These are phyloP conservation scores for Tagetes patula DNA, from an alignment of 129 eudicot species.

Conservation along the genomic window DNA sequence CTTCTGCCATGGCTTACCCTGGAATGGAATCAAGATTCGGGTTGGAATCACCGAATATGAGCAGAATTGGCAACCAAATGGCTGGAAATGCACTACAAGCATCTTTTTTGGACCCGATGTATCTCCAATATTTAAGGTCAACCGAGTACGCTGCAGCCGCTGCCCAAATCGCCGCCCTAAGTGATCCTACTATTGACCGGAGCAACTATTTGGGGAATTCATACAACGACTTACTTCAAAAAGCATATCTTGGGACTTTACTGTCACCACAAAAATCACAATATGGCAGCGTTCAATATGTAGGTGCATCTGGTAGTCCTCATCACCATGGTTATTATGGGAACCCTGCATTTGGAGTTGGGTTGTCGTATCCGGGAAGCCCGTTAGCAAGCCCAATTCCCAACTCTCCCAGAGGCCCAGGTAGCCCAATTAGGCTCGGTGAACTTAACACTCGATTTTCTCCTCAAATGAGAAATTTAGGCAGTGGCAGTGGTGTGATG, in stretches of 20 bases:
- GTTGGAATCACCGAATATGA: conserved; percentile 53
- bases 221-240: conserved; percentile 70
- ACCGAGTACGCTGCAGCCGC: conserved; percentile 76
- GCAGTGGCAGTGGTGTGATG: conserved; percentile 56
- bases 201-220: conserved; percentile 47
- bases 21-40: conserved; percentile 75
- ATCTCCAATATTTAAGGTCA: conserved; percentile 70
- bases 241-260: conserved; percentile 74
- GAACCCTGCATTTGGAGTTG: conserved; percentile 75
- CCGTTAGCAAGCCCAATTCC: conserved; percentile 84
- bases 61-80: conserved; percentile 64
- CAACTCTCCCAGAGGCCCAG: conserved; percentile 75
- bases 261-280: conserved; percentile 79
- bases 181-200: conserved; percentile 61
- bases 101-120: conserved; percentile 70
- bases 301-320: conserved; percentile 46
- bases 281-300: conserved; percentile 49
- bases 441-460: conserved; percentile 65
- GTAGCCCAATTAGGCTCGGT: conserved; percentile 83
- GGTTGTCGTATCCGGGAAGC: conserved; percentile 87
- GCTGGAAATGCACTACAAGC: conserved; percentile 50
- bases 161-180: conserved; percentile 60
- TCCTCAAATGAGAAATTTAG: conserved; percentile 72
- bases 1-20: conserved; percentile 79
- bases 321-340: conserved; percentile 88